Base-by-base conservation (phyloP, 2,329 filamentous ascomycete species). In the Aureobasidium sp. region DNA sequence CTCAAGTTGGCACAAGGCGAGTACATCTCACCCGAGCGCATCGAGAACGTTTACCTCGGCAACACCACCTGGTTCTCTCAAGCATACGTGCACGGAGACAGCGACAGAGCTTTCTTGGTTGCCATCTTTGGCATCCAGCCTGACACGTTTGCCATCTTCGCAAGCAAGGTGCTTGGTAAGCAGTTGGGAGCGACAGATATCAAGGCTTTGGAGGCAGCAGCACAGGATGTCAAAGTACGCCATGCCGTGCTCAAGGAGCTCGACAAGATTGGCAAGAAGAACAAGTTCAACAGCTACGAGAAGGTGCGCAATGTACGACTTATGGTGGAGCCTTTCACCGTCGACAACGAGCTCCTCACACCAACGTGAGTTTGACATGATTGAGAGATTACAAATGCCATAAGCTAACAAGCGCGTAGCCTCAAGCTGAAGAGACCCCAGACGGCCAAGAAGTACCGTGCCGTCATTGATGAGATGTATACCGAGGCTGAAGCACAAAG, bases 1-100 rank as follows among this genome's bases (percentile, higher is more conserved):
- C 82, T 98, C 66, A 98, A 98, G 79, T 81, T 98, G 53, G 85
- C 91, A 0, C 93, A 98, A 71, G 93, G 93, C 68, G 93, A 98
- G 74, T 98, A 98, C 72, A 89, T 98, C 64, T 95, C 90, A 1
- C 93, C 93, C 12, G 93, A 98, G 74, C 88, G 90, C 54, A 88
- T 98, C 65, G 93, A 98, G 76, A 96, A 95, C 68, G 86, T 95
- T 30, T 94, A 90, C 69, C 77, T 94, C 58, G 88, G 86, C 58
- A 90, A 86, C 71, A 84, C 84, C 58, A 85, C 81, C 59, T 83
- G 90, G 61, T 73, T 97, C 22, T 80, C 83, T 19, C 85, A 86
- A 65, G 90, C 85, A 2, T 96, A 88, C 66, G 88, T 97, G 22
- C 91, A 98, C 71, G 93, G 93, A 35, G 91, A 97, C 66, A 82